Evolutionary conservation across 2,329 filamentous ascomycete genomes (phyloP).

Genomic region (Plectosphaerella plurivora): DNA sequence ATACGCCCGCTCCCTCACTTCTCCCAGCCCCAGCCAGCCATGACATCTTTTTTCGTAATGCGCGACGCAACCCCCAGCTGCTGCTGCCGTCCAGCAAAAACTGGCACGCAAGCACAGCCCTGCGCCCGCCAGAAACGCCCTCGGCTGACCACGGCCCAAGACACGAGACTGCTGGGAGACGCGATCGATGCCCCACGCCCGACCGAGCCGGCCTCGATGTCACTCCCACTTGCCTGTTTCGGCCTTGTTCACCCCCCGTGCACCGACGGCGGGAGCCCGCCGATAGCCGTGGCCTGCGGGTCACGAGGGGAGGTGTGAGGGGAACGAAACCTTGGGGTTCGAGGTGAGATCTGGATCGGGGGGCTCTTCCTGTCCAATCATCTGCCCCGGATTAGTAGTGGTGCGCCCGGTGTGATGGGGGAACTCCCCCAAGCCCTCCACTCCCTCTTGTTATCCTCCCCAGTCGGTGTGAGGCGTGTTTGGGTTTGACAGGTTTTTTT

Average conservation of each 20-base stretch:
- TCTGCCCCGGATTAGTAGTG: background rate
- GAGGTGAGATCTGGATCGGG: too few species aligned
- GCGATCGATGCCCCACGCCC: background rate
- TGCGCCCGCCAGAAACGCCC: background rate
- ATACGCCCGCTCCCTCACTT: background rate
- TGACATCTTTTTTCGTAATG: background rate
- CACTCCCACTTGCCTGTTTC: background rate
- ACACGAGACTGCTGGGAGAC: background rate
- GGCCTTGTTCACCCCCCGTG: background rate
- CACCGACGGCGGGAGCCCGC: background rate
- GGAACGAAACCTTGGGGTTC: too few species aligned
- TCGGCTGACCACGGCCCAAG: slow-evolving; percentile 3
- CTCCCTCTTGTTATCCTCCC: background rate
- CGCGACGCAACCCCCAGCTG: background rate
- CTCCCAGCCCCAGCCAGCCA: background rate
- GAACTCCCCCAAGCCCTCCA: background rate
- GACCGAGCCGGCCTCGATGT: background rate
- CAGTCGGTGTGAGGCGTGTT: background rate
- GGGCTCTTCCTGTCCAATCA: background rate
- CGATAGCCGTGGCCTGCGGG: background rate
- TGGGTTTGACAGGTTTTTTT: background rate
- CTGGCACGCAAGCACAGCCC: too few species aligned
- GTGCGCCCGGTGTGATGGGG: background rate
- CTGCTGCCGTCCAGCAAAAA: background rate
- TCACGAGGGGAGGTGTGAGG: background rate